Percentiles rank a stretch among this genome's conserved stretches.
Evolutionary conservation across 495 filamentous ascomycete species (phyloP).

Genomic region (Aspergillus mulundensis): DNA sequence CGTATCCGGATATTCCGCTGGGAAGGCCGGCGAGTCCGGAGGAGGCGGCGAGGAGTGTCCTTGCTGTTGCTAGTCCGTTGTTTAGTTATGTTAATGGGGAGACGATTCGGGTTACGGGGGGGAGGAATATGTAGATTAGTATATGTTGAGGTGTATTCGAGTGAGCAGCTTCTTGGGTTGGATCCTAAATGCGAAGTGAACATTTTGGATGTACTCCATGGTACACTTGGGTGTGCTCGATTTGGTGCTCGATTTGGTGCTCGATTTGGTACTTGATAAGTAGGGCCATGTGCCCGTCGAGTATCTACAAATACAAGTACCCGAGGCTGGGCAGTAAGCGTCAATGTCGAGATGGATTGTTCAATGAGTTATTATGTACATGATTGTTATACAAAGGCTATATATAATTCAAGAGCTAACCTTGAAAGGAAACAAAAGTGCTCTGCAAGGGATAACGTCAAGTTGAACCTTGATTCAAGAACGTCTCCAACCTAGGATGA

Average conservation of each 20-base stretch:
- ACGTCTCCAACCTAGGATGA: neutral
- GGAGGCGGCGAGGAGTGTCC: slow-evolving; percentile 73
- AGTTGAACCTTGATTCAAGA: neutral
- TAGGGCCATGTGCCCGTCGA: too few species aligned
- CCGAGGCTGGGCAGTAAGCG: neutral
- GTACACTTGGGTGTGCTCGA: too few species aligned
- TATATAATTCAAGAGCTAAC: neutral
- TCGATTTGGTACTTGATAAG: too few species aligned
- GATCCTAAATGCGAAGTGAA: too few species aligned
- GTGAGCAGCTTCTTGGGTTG: too few species aligned
- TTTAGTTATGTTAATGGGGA: slow-evolving; percentile 81
- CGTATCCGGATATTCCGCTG: slow-evolving; percentile 68
- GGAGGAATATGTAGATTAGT: slow-evolving; percentile 64
- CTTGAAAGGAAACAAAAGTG: neutral
- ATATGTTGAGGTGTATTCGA: neutral
- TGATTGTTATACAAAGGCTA: neutral
- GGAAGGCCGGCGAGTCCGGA: slow-evolving; percentile 69
- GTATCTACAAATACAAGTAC: neutral
- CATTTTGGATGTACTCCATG: too few species aligned
- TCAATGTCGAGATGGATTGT: neutral
- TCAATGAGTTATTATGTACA: neutral
- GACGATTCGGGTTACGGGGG: slow-evolving; percentile 80
- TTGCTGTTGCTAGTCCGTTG: slow-evolving; percentile 75
- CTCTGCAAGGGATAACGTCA: neutral
- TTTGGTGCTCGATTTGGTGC: too few species aligned